phyloP scores from a whole-genome alignment of 768 basidiomycete species.

The Trametopsis cervina region DNA sequence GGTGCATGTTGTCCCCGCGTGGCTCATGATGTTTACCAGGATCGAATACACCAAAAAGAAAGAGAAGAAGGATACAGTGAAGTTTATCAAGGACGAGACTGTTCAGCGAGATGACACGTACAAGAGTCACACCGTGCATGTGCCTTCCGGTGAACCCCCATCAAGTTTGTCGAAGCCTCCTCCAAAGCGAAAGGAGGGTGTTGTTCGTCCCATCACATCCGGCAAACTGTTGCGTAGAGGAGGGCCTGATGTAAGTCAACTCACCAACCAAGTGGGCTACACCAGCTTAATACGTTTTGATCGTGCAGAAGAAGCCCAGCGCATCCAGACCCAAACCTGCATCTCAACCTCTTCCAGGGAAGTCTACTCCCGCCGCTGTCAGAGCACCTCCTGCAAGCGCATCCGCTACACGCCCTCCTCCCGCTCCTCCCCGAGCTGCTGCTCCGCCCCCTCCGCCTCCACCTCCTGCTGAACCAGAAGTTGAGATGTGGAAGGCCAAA shows the following conservation, averaged over 20 bases:
- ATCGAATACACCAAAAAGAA: conserved; percentile 95
- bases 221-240: conserved; percentile 76
- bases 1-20: not conserved
- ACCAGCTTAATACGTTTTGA: conserved; percentile 2
- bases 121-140: conserved; percentile 89
- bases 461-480: conserved; percentile 53
- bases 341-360: conserved; percentile 59
- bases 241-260: conserved; percentile 42
- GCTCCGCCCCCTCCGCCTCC: conserved; percentile 33
- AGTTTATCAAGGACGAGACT: conserved; percentile 85
- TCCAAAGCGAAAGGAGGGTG: conserved; percentile 83
- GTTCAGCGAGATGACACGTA: conserved; percentile 74
- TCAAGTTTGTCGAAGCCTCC: conserved; percentile 76
- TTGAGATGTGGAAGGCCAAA: conserved; percentile 77
- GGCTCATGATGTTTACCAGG: conserved; percentile 30
- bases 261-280: no score
- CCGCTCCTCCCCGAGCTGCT: conserved; percentile 34
- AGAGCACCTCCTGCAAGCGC: conserved; percentile 25
- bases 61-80: conserved; percentile 85
- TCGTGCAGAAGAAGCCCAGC: conserved; percentile 37
- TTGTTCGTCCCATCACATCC: conserved; percentile 76
- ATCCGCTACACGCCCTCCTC: conserved; percentile 35
- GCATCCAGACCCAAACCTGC: conserved; percentile 42
- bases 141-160: conserved; percentile 82
- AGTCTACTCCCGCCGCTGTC: conserved; percentile 32